Evolutionary conservation across 768 basidiomycete genomes (phyloP), one percentile per base, ranked within the genome.

Genomic region (Russula foetens): DNA sequence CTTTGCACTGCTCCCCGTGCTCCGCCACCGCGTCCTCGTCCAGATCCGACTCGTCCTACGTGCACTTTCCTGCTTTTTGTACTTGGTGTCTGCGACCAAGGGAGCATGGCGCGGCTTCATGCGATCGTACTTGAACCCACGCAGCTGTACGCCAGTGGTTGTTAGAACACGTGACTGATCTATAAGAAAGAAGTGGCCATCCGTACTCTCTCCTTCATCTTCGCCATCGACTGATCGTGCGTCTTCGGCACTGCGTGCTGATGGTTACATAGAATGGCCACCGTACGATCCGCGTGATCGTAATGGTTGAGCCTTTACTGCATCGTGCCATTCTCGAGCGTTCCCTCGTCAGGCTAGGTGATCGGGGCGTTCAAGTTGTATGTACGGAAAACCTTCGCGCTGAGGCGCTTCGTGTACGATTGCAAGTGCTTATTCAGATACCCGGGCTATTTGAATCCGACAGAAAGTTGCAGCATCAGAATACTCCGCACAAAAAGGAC

Each of bases 331-430:
- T 84, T 76, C 66, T 79, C 76, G 3, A 83, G 84, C 8, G 81
- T 87, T 55, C 83, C 82, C 63, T 85, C 80, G 67, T 95, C 91
- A 62, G 98, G 77, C 63, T 96, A 97, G 2, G 96, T 97, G 70
- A 84, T 85, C 26, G 97, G 98, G 24, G 97, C 97, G 69, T n/a
- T n/a, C n/a, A n/a, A n/a, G n/a, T 99, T 99, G 77, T 90, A 99
- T 53, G 97, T 99, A 92, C 97, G 96, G 80, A 99, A 99, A 28
- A 99, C 97, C 72, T 99, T 99, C 59, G 97, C 97, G 0, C 97
- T 96, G 28, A 99, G 81, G 19, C 97, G 97, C 63, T 94, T 91
- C 97, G 98, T 99, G 72, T 96, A 93, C 29, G 81, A 83, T 47
- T 83, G 84, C 61, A 99, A 79, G 72, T 98, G 93, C 71, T 94